Conservation (phyloP, 208 protist genomes). For the Plasmodiophora brassicae region DNA sequence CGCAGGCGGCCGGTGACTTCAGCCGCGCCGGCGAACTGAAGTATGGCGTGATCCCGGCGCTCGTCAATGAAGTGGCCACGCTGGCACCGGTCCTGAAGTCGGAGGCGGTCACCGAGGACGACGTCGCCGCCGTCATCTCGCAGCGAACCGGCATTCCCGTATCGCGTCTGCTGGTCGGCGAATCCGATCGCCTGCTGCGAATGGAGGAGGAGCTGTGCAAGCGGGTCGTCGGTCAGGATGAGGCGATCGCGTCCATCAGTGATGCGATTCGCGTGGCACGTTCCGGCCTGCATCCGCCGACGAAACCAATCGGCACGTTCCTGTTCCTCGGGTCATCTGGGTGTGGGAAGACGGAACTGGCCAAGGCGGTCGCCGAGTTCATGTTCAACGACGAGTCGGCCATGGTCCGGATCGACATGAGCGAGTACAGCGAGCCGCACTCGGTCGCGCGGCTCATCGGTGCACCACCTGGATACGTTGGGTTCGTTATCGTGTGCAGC, state of each 20-base stretch:
- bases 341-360: constrained; percentile 76
- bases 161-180: constrained; percentile 70
- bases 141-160: constrained; percentile 95
- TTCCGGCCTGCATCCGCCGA: constrained; percentile 32
- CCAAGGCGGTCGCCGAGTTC: constrained; percentile 64
- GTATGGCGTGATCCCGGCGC: background rate
- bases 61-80: background rate
- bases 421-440: constrained; percentile 51
- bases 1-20: constrained; percentile 42
- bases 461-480: constrained; percentile 53
- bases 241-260: constrained; percentile 56
- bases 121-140: constrained; percentile 78
- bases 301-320: constrained; percentile 55
- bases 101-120: constrained; percentile 43
- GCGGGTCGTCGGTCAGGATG: constrained; percentile 57
- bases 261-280: constrained; percentile 51
- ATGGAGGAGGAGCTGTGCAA: constrained; percentile 31
- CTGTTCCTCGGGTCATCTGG: constrained; percentile 69
- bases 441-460: constrained; percentile 51
- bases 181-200: constrained; percentile 55
- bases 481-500: constrained; percentile 44
- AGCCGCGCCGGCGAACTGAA: background rate
- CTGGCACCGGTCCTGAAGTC: constrained; percentile 65
- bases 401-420: background rate
- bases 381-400: constrained; percentile 39